phyloP scores from a whole-genome alignment of 108 stramenopile species.

The Nannochloropsis gaditana region DNA sequence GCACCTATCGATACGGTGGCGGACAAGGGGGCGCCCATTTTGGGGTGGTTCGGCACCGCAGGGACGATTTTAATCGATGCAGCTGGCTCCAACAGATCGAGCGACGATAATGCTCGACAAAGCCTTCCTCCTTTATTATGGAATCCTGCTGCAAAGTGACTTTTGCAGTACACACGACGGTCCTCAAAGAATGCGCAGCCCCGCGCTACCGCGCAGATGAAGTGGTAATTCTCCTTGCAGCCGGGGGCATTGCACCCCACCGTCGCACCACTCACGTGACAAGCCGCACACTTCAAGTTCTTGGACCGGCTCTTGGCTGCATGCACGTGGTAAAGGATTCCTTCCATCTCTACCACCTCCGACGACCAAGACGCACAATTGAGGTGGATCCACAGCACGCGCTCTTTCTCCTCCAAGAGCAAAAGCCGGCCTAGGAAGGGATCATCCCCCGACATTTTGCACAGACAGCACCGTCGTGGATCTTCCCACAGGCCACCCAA shows the following conservation, averaged over 20 bases:
- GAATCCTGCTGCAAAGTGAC: background rate
- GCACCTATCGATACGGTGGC: background rate
- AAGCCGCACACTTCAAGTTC: constrained; percentile 32
- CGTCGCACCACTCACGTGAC: constrained; percentile 30
- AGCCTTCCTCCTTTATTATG: background rate
- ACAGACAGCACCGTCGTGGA: background rate
- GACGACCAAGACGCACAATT: background rate
- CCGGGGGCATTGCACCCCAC: constrained; percentile 39
- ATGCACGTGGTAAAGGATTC: constrained; percentile 23
- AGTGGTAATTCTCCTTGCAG: constrained; percentile 36
- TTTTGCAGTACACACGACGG: constrained; percentile 13
- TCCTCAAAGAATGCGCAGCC: constrained; percentile 33
- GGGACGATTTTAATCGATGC: background rate
- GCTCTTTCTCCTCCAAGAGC: constrained; percentile 10
- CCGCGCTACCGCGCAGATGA: constrained; percentile 29
- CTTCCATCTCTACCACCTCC: constrained; percentile 8
- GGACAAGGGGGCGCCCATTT: background rate
- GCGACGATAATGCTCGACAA: background rate
- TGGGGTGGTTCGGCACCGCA: background rate
- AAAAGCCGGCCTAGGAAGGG: background rate
- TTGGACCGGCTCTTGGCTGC: constrained; percentile 30
- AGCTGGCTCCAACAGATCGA: background rate
- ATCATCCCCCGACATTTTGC: background rate
- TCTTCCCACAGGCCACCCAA: background rate
- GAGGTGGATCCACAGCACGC: background rate